Percentiles rank a stretch among this genome's conserved stretches.
Conservation (phyloP, 1,284 basidiomycete genomes). For the Cystobasidium pallidum region DNA sequence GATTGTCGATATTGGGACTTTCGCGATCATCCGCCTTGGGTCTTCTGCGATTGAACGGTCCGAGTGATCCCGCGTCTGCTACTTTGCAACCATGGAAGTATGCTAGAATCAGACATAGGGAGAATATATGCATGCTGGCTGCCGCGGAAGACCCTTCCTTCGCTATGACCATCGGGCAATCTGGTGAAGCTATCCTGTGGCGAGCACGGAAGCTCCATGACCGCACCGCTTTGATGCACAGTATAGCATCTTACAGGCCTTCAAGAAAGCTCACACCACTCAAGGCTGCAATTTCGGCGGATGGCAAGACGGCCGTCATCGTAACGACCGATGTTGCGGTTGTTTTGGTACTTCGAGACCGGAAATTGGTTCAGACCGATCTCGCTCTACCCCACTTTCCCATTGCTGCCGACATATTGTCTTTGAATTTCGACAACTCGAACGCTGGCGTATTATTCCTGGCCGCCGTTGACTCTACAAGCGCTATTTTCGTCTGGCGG, state of each 20-base stretch:
- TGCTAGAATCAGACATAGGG: conserved; percentile 9
- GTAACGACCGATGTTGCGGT: neutral
- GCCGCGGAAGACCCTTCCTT: conserved; percentile 2
- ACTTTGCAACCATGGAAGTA: conserved; percentile 19
- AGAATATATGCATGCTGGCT: neutral
- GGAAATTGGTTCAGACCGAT: neutral
- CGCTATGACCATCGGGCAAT: neutral
- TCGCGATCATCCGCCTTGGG: conserved; percentile 3
- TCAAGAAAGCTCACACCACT: neutral
- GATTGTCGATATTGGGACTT: conserved; percentile 2
- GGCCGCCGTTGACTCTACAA: conserved; percentile 1
- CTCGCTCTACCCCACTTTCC: neutral
- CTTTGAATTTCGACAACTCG: conserved; percentile 9
- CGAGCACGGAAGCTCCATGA: conserved; percentile 8
- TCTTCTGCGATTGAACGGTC: neutral
- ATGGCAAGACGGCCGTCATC: conserved; percentile 11
- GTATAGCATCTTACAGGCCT: conserved; percentile 12
- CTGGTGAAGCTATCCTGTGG: conserved; percentile 34
- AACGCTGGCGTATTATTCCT: conserved; percentile 21
- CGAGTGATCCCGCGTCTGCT: neutral
- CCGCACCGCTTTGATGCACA: conserved; percentile 11
- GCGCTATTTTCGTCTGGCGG: conserved; percentile 21
- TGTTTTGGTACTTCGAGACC: neutral
- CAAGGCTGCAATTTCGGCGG: conserved; percentile 7
- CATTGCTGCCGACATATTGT: conserved; percentile 4